A percentile compares a stretch with the other conserved stretches of the same genome.
phyloP scores from a whole-genome alignment of 148 eudicot genomes.

The Rhododendron henanense region DNA sequence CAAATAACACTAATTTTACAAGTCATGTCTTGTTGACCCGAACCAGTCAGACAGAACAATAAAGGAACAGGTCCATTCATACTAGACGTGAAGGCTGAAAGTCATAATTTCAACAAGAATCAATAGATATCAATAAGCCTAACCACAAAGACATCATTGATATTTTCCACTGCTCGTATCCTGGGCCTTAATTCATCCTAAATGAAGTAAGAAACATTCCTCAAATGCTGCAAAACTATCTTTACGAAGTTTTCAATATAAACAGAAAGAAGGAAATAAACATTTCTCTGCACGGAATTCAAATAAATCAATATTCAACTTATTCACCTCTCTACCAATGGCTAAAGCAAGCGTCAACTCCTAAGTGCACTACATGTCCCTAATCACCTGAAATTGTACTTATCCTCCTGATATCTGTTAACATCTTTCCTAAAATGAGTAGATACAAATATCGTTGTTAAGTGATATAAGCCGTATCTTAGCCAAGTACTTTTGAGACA shows the following conservation, averaged over 20 bases:
- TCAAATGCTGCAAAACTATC: not conserved
- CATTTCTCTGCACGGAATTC: no score
- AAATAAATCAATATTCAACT: no score
- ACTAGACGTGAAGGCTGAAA: not conserved
- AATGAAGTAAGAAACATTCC: not conserved
- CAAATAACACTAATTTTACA: not conserved
- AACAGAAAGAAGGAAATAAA: not conserved
- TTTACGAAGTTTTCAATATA: not conserved
- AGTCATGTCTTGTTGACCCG: not conserved
- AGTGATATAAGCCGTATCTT: not conserved
- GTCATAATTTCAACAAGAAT: not conserved
- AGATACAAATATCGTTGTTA: not conserved
- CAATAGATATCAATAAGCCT: not conserved
- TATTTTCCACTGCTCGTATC: not conserved
- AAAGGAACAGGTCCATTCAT: not conserved
- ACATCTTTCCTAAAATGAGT: not conserved
- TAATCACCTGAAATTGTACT: not conserved
- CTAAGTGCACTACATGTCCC: no score
- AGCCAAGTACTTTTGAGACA: constrained; percentile 61
- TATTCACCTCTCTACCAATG: no score
- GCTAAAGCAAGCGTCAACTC: no score
- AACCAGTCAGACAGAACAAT: not conserved
- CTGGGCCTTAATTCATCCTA: not conserved
- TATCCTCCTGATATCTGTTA: not conserved
- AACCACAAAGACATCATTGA: not conserved